Evolutionary conservation across 2,329 filamentous ascomycete genomes (phyloP), one percentile per base, ranked within the genome.

Genomic region (Lojkania enalia): DNA sequence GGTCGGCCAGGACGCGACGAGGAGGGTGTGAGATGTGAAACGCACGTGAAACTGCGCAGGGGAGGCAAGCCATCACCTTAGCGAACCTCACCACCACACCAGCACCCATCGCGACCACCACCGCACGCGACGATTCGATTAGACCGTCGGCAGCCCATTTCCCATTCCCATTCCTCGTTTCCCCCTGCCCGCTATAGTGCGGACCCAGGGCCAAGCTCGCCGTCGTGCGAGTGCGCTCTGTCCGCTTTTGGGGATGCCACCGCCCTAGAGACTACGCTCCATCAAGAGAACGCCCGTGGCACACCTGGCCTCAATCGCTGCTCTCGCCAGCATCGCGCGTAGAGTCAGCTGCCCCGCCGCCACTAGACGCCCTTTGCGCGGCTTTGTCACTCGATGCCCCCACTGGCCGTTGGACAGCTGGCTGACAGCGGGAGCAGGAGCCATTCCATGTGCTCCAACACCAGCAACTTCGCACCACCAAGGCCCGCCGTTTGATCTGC

Each of bases 401-500:
- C 2, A 30, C 20, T 20, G 14, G 42, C 18, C 38, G 31, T 30
- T 39, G 38, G 46, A 48, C 46, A 42, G 45, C 42, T 33, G 20
- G 32, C 35, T 41, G 36, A 44, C 31, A 38, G 20, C n/a, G 6
- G 30, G 9, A 12, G 15, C 30, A 11, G 9, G 15, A 11, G 9
- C 9, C 31, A 35, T 31, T 44, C 42, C 48, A 32, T 35, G 44
- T 44, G 32, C 32, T 3, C 30, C 30, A 23, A 29, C 33, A 48
- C 35, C 38, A 40, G 39, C 39, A 6, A 15, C 39, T 6, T 20
- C 38, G 42, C 39, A 36, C 35, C 15, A 35, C 44, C 30, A 33
- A 30, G 47, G 30, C 47, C 29, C 9, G 20, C 37, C 38, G 54
- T 57, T 52, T 52, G 44, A 49, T 48, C 42, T 42, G 3, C 49